Evolutionary conservation across 2,329 filamentous ascomycete genomes (phyloP), one percentile per base, ranked within the genome.

Genomic region (Exutisphaerella laricina): DNA sequence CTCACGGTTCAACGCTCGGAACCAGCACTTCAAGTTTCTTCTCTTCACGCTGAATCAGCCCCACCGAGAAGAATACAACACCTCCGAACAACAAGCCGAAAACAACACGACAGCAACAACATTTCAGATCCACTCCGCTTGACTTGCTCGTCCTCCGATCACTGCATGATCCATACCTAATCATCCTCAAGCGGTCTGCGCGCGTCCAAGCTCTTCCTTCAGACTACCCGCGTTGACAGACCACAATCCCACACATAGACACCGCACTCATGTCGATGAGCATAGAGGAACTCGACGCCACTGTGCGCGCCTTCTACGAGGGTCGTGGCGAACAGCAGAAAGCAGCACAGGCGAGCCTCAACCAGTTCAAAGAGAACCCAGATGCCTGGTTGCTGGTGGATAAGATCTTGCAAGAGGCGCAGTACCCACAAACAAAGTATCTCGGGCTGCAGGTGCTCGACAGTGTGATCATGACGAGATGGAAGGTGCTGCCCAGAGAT

Each of bases 281-380:
- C 62, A 90, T 98, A 70, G 81, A 85, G 69, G 92, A 98, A 80
- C 82, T 98, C 74, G 92, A 98, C 79, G 83, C 77, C 69, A 92
- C 88, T 57, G 90, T 97, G 77, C 89, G 86, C 67, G 82, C 87
- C 73, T 97, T 98, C 72, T 98, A 95, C 65, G 90, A 97, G 73
- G 89, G 89, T 66, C 85, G 90, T 68, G 92, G 92, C 60, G 88
- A 96, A 49, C 79, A 88, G 75, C 88, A 95, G 89, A 95, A 95
- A 77, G 80, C 86, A 76, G 90, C 90, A 63, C 88, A 96, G 68
- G 84, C 87, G 63, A 83, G 87, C 48, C 73, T 97, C 64, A 96
- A 95, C 70, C 61, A 97, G 87, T 98, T 98, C 78, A 97, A 97
- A 70, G 92, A 97, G 73, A 94, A 97, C 62, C 89, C 90, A 45